phyloP scores from a whole-genome alignment of 129 eudicot species.

The Lactuca sativa region DNA sequence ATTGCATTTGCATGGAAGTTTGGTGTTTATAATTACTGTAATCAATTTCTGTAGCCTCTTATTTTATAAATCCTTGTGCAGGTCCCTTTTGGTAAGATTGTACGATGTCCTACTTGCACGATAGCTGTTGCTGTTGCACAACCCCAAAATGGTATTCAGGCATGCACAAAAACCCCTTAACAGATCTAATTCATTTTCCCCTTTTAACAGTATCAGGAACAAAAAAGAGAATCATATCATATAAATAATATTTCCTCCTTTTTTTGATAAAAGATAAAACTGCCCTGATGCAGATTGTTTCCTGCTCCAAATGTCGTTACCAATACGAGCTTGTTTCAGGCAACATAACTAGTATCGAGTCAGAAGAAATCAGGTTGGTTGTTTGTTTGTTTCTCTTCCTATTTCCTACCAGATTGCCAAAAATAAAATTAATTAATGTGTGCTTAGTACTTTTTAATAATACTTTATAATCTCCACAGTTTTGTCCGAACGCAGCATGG shows the following conservation, averaged over 20 bases:
- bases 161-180: slow-evolving; percentile 41
- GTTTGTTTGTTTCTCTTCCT: slow-evolving; percentile 13
- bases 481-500: slow-evolving; percentile 94
- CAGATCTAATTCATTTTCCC: slow-evolving; percentile 8
- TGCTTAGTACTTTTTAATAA: background rate
- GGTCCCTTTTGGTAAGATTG: slow-evolving; percentile 98
- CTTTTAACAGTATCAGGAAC: background rate
- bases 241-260: background rate
- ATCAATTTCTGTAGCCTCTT: background rate
- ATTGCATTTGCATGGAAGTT: background rate
- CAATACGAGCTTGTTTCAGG: slow-evolving; percentile 94
- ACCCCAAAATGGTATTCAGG: slow-evolving; percentile 99
- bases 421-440: too few species aligned
- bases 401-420: background rate
- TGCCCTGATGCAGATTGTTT: slow-evolving; percentile 57
- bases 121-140: slow-evolving; percentile 92
- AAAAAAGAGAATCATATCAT: background rate
- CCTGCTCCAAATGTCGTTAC: slow-evolving; percentile 93
- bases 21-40: slow-evolving; percentile 8
- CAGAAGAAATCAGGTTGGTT: slow-evolving; percentile 95
- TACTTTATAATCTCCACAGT: slow-evolving; percentile 10
- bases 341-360: slow-evolving; percentile 58
- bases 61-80: slow-evolving; percentile 10
- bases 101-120: slow-evolving; percentile 83
- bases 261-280: slow-evolving; percentile 7